Conservation (phyloP, 495 filamentous ascomycete species). For the Daldinia caldariorum region DNA sequence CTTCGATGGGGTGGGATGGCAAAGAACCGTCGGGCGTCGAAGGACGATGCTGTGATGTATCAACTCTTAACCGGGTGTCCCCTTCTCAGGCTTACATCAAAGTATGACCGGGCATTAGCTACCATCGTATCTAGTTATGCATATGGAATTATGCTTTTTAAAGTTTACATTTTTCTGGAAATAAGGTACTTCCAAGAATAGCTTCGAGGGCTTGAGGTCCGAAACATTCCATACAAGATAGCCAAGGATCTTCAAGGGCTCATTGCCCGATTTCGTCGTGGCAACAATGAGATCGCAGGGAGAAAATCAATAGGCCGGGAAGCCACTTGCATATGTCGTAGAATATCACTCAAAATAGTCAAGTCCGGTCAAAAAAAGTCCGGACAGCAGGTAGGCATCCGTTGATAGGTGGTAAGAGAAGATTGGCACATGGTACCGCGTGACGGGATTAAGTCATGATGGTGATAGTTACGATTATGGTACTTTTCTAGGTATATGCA, state of each 20-base stretch:
- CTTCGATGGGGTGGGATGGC: constrained; percentile 21
- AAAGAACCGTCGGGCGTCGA: constrained; percentile 19
- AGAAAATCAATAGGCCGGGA: constrained; percentile 16
- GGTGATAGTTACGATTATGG: neutral
- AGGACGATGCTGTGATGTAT: constrained; percentile 31
- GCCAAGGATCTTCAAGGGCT: constrained; percentile 7
- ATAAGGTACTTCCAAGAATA: constrained; percentile 24
- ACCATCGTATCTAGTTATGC: constrained; percentile 20
- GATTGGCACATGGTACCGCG: neutral
- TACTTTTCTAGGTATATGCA: neutral
- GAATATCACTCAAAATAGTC: constrained; percentile 6
- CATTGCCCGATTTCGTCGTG: constrained; percentile 2
- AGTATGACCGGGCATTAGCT: constrained; percentile 34
- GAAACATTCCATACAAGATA: constrained; percentile 26
- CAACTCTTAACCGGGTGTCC: constrained; percentile 29
- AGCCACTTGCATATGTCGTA: constrained; percentile 26
- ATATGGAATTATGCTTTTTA: constrained; percentile 33
- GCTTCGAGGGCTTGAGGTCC: constrained; percentile 16
- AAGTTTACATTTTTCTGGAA: constrained; percentile 32
- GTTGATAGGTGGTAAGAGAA: constrained; percentile 11
- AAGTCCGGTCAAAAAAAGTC: constrained; percentile 28
- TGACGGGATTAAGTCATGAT: neutral
- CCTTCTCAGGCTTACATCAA: constrained; percentile 32
- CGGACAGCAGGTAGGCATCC: constrained; percentile 16
- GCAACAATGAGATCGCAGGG: constrained; percentile 13